Conservation (phyloP, 2,329 filamentous ascomycete genomes). For the Nigrospora sphaerica region DNA sequence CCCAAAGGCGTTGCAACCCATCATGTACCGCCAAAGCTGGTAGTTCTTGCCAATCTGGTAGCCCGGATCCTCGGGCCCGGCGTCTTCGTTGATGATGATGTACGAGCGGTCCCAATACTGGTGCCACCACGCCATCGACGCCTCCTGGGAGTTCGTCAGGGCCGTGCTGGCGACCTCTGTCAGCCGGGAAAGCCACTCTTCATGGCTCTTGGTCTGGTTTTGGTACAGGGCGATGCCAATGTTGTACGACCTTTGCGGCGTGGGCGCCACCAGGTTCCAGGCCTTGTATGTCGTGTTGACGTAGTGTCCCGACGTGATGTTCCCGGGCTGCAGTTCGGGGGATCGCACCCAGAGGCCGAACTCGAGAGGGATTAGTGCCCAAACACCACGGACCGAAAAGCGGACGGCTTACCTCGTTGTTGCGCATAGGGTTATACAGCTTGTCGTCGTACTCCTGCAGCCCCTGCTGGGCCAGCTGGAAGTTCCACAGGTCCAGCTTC, state of each 20-base stretch:
- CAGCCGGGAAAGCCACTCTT: background rate
- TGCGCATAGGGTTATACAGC: background rate
- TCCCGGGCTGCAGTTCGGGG: background rate
- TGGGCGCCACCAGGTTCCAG: background rate
- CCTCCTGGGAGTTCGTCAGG: background rate
- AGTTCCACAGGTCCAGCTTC: background rate
- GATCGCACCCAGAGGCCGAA: background rate
- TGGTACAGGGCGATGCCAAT: background rate
- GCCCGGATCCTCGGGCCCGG: background rate
- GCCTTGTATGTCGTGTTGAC: background rate
- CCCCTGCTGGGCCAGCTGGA: background rate
- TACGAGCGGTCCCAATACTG: slow-evolving; percentile 1
- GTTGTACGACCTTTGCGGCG: background rate
- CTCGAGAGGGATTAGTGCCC: background rate
- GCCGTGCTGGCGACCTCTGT: background rate
- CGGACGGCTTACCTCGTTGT: background rate
- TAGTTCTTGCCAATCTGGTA: slow-evolving; percentile 3
- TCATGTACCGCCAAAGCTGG: slow-evolving; percentile 1
- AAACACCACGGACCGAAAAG: too few relatives aligned
- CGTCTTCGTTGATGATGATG: slow-evolving; percentile 1
- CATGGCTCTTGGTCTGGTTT: background rate
- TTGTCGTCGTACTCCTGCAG: background rate
- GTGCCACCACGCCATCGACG: background rate
- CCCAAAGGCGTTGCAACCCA: slow-evolving; percentile 1
- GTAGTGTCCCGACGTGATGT: background rate